Conservation (phyloP, 1,284 basidiomycete species). For the Fomitopsis schrenkii region DNA sequence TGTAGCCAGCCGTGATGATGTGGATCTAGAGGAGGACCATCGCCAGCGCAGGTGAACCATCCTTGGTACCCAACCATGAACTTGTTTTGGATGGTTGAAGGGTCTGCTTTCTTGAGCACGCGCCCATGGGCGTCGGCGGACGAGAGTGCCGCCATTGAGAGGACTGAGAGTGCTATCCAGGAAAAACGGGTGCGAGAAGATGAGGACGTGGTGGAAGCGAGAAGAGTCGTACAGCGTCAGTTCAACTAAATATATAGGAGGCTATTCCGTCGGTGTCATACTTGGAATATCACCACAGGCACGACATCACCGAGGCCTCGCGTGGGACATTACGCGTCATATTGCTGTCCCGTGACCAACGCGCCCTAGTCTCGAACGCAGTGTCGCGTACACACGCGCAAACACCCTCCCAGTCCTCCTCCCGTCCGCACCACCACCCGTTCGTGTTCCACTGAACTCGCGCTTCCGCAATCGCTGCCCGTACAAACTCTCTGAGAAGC, state of each 20-base stretch:
- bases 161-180: not conserved
- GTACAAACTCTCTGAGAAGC: too few species aligned
- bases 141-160: not conserved
- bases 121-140: constrained; percentile 14
- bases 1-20: constrained; percentile 84
- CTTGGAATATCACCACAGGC: not conserved
- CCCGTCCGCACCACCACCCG: not conserved
- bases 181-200: not conserved
- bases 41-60: constrained; percentile 51
- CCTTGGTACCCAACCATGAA: constrained; percentile 81
- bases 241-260: not conserved
- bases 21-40: constrained; percentile 42
- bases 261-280: not conserved
- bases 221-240: not conserved
- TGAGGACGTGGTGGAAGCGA: not conserved
- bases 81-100: constrained; percentile 66
- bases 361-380: constrained; percentile 4
- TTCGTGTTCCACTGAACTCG: too few species aligned
- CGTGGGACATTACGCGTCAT: not conserved
- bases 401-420: constrained; percentile 9
- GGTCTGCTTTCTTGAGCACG: constrained; percentile 34
- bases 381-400: constrained; percentile 16
- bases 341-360: not conserved
- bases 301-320: not conserved
- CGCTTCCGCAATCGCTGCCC: too few species aligned